phyloP scores from a whole-genome alignment of 192 early-diverging fungal species.

The Helicostylum pulchrum region DNA sequence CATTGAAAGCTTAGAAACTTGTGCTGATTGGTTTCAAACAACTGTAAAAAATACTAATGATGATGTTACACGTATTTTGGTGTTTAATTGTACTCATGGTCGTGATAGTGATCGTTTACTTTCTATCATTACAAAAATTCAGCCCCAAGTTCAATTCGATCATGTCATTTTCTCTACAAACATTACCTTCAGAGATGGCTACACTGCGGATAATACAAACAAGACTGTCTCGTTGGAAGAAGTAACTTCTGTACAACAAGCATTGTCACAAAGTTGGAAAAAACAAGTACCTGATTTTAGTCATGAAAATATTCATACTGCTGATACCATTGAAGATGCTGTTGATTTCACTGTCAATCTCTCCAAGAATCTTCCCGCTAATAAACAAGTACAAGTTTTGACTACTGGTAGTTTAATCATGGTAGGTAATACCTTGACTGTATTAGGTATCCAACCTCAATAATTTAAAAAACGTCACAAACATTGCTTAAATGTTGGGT shows the following conservation, averaged over 20 bases:
- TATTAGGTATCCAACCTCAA: slow-evolving; percentile 52
- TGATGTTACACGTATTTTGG: slow-evolving; percentile 49
- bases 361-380: not conserved
- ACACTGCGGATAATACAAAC: slow-evolving; percentile 64
- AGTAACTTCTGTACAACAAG: slow-evolving; percentile 59
- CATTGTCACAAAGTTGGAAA: slow-evolving; percentile 57
- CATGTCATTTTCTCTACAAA: slow-evolving; percentile 83
- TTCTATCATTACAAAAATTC: slow-evolving; percentile 52
- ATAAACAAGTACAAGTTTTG: slow-evolving; percentile 57
- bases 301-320: slow-evolving; percentile 33
- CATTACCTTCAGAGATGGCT: slow-evolving; percentile 44
- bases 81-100: slow-evolving; percentile 88
- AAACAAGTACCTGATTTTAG: slow-evolving; percentile 28
- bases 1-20: slow-evolving; percentile 71
- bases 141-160: slow-evolving; percentile 46
- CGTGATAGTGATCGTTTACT: slow-evolving; percentile 66
- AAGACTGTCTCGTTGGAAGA: slow-evolving; percentile 60
- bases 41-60: slow-evolving; percentile 25
- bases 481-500: too few species aligned
- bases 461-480: too few species aligned
- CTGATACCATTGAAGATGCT: slow-evolving; percentile 64
- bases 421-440: slow-evolving; percentile 79
- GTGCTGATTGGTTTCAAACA: slow-evolving; percentile 51
- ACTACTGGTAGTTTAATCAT: slow-evolving; percentile 92
- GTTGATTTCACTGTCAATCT: slow-evolving; percentile 47